phyloP scores from a whole-genome alignment of 441 rosid species.

The Manihot esculenta region DNA sequence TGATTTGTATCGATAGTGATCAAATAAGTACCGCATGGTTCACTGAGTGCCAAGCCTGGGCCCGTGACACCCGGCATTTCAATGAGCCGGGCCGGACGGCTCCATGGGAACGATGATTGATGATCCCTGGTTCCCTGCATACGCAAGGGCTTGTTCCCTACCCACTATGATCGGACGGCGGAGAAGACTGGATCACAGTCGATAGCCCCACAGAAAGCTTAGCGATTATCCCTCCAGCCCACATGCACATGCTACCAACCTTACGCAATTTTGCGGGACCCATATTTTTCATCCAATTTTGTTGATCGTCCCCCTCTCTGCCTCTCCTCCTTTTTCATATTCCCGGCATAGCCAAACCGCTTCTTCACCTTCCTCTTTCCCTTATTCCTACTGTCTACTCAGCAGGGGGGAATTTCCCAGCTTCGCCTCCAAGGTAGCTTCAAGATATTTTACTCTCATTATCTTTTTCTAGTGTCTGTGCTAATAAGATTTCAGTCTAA shows the following conservation, averaged over 20 bases:
- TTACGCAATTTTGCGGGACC: slow-evolving; percentile 4
- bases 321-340: background rate
- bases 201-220: background rate
- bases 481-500: too few species aligned
- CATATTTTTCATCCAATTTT: background rate
- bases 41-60: too few species aligned
- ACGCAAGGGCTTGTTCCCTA: background rate
- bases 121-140: too few species aligned
- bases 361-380: background rate
- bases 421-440: slow-evolving; percentile 11
- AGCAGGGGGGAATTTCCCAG: background rate
- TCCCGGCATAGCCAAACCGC: background rate
- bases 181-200: background rate
- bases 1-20: too few species aligned
- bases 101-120: too few species aligned
- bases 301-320: background rate
- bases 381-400: background rate
- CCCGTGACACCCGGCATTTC: too few species aligned
- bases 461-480: background rate
- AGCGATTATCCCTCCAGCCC: background rate
- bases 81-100: too few species aligned
- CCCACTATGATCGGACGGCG: background rate
- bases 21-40: too few species aligned
- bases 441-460: background rate
- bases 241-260: background rate